A percentile compares a stretch with the other conserved stretches of the same genome.
These are phyloP conservation scores for Hymenotorrendiella dingleyae DNA, from an alignment of 2,329 filamentous ascomycete species.

Conservation along the genomic window DNA sequence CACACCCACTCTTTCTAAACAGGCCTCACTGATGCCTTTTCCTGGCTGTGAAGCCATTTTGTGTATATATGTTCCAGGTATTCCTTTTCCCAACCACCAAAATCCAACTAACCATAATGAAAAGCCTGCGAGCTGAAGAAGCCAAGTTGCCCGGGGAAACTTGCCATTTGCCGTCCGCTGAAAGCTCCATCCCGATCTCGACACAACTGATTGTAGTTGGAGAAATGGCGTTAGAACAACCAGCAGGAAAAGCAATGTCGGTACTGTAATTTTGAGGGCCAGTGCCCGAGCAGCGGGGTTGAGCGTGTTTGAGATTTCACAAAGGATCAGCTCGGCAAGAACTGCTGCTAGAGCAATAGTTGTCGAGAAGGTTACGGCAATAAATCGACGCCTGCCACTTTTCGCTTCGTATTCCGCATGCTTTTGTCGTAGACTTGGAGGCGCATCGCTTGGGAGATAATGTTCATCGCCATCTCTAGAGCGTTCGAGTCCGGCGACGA, in stretches of 20 bases:
- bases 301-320: conserved; percentile 75
- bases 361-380: conserved; percentile 64
- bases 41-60: conserved; percentile 36
- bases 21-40: conserved; percentile 38
- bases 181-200: conserved; percentile 55
- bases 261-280: conserved; percentile 64
- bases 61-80: conserved; percentile 49
- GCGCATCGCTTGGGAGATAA: conserved; percentile 56
- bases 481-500: conserved; percentile 53
- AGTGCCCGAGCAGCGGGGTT: conserved; percentile 59
- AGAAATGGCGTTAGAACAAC: conserved; percentile 72
- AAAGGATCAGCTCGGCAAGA: conserved; percentile 73
- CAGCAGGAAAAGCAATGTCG: conserved; percentile 64
- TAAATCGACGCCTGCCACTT: conserved; percentile 44
- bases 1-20: conserved; percentile 67
- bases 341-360: conserved; percentile 74
- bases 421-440: conserved; percentile 49
- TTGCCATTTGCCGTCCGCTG: conserved; percentile 50
- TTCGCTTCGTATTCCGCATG: conserved; percentile 54
- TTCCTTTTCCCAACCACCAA: conserved; percentile 66
- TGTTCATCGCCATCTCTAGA: conserved; percentile 52
- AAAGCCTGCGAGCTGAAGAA: conserved; percentile 57
- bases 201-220: conserved; percentile 56
- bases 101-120: conserved; percentile 65
- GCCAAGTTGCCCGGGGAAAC: conserved; percentile 56